Evolutionary conservation across 352 stramenopile species (phyloP).

Genomic region (Aphanomyces stellatus): DNA sequence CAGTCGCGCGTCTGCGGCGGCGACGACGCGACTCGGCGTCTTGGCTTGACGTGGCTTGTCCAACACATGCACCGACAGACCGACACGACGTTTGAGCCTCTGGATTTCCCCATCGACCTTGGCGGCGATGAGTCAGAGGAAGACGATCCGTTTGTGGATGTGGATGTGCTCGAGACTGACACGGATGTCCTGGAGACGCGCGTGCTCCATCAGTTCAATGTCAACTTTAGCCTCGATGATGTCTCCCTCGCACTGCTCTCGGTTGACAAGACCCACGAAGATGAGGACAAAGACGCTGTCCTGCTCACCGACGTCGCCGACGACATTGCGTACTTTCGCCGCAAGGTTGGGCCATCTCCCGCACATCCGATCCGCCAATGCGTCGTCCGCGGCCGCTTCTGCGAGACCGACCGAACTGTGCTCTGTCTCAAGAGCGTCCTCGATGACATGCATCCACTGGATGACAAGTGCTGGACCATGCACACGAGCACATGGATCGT

Average conservation of each 20-base stretch:
- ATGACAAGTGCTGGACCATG: not conserved
- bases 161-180: not conserved
- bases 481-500: conserved; percentile 10
- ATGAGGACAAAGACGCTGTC: not conserved
- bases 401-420: not conserved
- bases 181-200: not conserved
- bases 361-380: not conserved
- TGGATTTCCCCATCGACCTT: not conserved
- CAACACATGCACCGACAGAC: not conserved
- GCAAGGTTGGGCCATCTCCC: not conserved
- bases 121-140: no score
- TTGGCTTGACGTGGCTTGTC: conserved; percentile 3
- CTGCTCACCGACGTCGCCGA: not conserved
- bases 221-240: not conserved
- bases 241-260: not conserved
- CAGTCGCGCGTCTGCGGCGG: not conserved
- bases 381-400: not conserved
- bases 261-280: not conserved
- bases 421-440: not conserved
- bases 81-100: not conserved
- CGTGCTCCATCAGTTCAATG: not conserved
- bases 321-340: conserved; percentile 6
- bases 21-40: not conserved
- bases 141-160: not conserved
- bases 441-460: not conserved